Evolutionary conservation across 495 filamentous ascomycete species (phyloP).

Genomic region (Hypomontagnella monticulosa): DNA sequence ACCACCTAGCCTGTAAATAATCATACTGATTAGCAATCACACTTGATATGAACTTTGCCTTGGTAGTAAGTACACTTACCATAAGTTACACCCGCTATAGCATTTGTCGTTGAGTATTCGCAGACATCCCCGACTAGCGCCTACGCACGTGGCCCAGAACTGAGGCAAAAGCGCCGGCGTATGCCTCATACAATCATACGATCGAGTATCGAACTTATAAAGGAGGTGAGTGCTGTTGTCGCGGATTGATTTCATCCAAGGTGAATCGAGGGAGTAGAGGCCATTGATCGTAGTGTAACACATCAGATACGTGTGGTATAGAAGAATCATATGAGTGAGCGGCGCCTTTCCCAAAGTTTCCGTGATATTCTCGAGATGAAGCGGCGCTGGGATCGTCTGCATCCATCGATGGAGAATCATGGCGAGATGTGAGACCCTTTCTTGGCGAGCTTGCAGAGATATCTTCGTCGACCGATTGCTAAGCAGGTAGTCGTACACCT

Average conservation of each 20-base stretch:
- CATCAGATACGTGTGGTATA: conserved; percentile 42
- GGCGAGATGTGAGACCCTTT: conserved; percentile 31
- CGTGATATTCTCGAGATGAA: conserved; percentile 33
- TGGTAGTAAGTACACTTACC: conserved; percentile 33
- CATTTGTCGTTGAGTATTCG: conserved; percentile 25
- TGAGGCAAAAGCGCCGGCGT: conserved; percentile 32
- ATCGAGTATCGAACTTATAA: conserved; percentile 10
- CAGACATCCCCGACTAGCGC: conserved; percentile 39
- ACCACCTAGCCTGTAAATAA: conserved; percentile 34
- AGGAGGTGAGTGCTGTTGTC: conserved; percentile 18
- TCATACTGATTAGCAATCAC: conserved; percentile 5
- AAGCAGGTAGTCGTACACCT: conserved; percentile 43
- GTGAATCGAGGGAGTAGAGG: conserved; percentile 39
- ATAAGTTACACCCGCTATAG: conserved; percentile 39
- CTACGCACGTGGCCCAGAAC: conserved; percentile 40
- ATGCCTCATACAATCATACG: conserved; percentile 20
- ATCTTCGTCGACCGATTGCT: conserved; percentile 44
- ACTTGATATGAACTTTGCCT: neutral
- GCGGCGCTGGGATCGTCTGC: conserved; percentile 35
- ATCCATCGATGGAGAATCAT: conserved; percentile 41
- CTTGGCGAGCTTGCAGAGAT: conserved; percentile 27
- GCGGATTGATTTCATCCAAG: conserved; percentile 39
- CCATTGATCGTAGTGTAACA: conserved; percentile 42
- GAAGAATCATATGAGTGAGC: conserved; percentile 36
- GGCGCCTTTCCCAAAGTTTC: conserved; percentile 29